A percentile compares a stretch with the other conserved stretches of the same genome.
phyloP scores from a whole-genome alignment of 257 asterid genomes.

The Pogostemon cablin region DNA sequence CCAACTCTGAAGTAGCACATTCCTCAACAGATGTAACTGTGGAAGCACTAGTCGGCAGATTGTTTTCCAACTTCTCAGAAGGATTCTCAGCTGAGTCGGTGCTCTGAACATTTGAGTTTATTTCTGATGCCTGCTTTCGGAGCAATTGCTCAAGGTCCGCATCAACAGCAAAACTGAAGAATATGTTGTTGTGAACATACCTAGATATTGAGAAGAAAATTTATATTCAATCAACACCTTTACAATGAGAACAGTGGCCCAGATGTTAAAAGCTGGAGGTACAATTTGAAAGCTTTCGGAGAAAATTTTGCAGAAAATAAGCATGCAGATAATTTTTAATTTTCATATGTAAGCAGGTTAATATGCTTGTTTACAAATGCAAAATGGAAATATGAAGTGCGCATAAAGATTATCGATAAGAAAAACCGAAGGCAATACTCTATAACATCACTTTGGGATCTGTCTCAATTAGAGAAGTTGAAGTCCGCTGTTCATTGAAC shows the following conservation, averaged over 20 bases:
- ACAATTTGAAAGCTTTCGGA: neutral
- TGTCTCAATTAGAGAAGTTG: neutral
- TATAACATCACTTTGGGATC: neutral
- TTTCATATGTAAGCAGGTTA: constrained; percentile 8
- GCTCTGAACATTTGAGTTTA: constrained; percentile 47
- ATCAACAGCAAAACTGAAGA: constrained; percentile 88
- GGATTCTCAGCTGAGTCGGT: constrained; percentile 33
- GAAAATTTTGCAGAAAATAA: neutral
- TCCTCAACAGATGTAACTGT: constrained; percentile 41
- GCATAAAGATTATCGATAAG: neutral
- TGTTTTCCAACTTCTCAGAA: constrained; percentile 44
- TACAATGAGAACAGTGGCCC: constrained; percentile 6
- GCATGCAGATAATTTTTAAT: neutral
- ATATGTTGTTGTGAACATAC: constrained; percentile 92
- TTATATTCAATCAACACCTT: constrained; percentile 12
- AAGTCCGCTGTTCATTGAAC: neutral
- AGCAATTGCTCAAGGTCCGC: constrained; percentile 70
- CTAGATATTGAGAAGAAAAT: constrained; percentile 40
- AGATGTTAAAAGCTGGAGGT: constrained; percentile 6
- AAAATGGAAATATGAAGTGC: neutral
- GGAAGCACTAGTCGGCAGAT: constrained; percentile 37
- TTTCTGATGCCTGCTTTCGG: constrained; percentile 53
- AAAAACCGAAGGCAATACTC: neutral
- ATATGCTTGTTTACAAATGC: constrained; percentile 2
- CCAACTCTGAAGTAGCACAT: constrained; percentile 40